Base-by-base conservation (phyloP, 495 filamentous ascomycete genomes). In the Penicillium psychrofluorescens region DNA sequence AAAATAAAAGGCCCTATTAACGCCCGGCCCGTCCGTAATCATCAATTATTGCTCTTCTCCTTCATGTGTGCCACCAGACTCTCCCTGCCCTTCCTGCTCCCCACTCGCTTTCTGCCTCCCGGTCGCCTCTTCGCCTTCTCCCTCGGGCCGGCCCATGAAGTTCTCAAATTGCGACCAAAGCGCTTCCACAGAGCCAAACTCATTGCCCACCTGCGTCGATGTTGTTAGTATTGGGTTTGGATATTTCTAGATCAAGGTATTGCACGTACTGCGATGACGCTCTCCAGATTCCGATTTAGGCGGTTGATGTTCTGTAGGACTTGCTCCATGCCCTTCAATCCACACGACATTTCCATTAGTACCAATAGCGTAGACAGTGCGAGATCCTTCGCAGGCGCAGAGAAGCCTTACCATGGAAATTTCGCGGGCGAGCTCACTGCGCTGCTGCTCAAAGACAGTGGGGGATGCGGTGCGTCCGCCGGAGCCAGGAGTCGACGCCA, bases 81-180 rank as follows among this genome's bases (percentile, higher is more conserved):
- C 38, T 11, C 41, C 45, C 29, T 51, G 45, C n/a, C 36, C 55
- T n/a, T 52, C 60, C 12, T 45, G 54, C 44, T 56, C 62, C 14
- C 55, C 61, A 13, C 54, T 58, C 29, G 48, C 63, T 15, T 63
- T 63, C 29, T 53, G 56, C 45, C 58, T 61, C 38, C 46, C 59
- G 12, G 16, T 14, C 28, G 30, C 38, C 29, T 67, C 58, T 34
- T 70, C 68, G 15, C 66, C 67, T 48, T 80, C 80, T 0, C 86
- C 83, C n/a, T 63, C 60, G 4, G 60, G 43, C 48, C 81, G 84
- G 12, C 80, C 88, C 91, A 96, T 97, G 49, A 96, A 90, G 44
- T 84, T 84, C 72, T 98, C 92, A 57, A 98, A 98, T 46, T 94
- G 88, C 30, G 85, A 90, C 92, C 92, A 98, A 30, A 98, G 76